Base-by-base conservation (phyloP, 2,329 filamentous ascomycete species). In the Boeremia lycopersici region DNA sequence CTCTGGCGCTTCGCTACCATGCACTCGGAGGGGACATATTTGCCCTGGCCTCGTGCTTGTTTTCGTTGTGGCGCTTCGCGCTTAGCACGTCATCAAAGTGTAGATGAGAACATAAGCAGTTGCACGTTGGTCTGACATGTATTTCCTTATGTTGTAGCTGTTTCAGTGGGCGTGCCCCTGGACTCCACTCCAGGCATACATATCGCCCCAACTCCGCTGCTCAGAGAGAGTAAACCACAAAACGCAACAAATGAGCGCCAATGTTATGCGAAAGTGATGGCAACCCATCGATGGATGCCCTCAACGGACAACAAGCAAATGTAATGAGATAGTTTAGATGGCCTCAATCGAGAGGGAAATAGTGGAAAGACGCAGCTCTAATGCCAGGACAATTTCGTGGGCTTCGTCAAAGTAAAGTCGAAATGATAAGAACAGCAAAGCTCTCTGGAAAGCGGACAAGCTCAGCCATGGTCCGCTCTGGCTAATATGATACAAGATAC, bases 1-100 rank as follows among this genome's bases (percentile, higher is more conserved):
- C 42, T 41, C 25, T 10, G 11, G 17, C 36, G 23, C 41, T 29
- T 49, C 29, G 40, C 40, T 45, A 42, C 46, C 19, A 31, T 26
- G 25, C n/a, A n/a, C 19, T 6, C 28, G 52, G 31, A 11, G 11
- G 41, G 6, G 15, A 17, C 28, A 41, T 31, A 6, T 40, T 33
- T 19, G 9, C 28, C 17, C 26, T 23, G 13, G n/a, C 25, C 28
- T n/a, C 17, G 30, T 34, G 41, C 33, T n/a, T 41, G 30, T 29
- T 23, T 11, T 15, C 26, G 38, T 26, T 42, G 29, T 26, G 19
- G 6, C 10, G n/a, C 3, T 38, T 4, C 11, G 26, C 17, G 19
- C 31, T 34, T 36, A 62, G 53, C 47, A 61, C 57, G 60, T 61
- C 61, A 61, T 61, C 47, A 35, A 23, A n/a, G 42, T 46, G 15